Evolutionary conservation across 2,329 filamentous ascomycete species (phyloP).

Genomic region (Fusarium sororula): DNA sequence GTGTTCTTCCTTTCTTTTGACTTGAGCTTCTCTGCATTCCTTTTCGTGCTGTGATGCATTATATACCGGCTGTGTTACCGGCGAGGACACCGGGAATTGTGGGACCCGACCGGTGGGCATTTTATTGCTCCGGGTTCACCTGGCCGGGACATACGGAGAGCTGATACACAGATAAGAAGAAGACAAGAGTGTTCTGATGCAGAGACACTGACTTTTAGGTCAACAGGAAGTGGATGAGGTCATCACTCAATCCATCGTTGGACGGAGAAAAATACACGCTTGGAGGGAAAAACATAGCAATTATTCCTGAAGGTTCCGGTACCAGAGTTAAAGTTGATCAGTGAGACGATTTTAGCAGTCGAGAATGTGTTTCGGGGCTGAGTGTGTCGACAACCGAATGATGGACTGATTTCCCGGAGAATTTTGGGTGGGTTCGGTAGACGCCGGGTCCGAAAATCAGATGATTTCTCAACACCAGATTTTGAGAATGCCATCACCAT

Average conservation of each 20-base stretch:
- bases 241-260: background rate
- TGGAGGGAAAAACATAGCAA: background rate
- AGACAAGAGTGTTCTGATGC: too few relatives aligned
- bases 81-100: background rate
- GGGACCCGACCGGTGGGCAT: background rate
- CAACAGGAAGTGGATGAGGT: background rate
- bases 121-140: background rate
- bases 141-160: background rate
- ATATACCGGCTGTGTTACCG: background rate
- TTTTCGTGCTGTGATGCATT: background rate
- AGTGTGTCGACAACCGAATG: background rate
- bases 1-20: fast-evolving
- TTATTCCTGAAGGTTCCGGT: background rate
- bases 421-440: constrained; percentile 21
- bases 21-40: background rate
- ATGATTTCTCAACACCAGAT: background rate
- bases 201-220: background rate
- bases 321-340: background rate
- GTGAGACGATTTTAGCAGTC: background rate
- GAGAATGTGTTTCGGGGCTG: background rate
- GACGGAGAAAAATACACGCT: background rate
- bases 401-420: constrained; percentile 26
- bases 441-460: constrained; percentile 28
- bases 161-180: background rate
- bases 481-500: background rate